phyloP scores from a whole-genome alignment of 495 filamentous ascomycete genomes.

The Trypethelium eluteriae region DNA sequence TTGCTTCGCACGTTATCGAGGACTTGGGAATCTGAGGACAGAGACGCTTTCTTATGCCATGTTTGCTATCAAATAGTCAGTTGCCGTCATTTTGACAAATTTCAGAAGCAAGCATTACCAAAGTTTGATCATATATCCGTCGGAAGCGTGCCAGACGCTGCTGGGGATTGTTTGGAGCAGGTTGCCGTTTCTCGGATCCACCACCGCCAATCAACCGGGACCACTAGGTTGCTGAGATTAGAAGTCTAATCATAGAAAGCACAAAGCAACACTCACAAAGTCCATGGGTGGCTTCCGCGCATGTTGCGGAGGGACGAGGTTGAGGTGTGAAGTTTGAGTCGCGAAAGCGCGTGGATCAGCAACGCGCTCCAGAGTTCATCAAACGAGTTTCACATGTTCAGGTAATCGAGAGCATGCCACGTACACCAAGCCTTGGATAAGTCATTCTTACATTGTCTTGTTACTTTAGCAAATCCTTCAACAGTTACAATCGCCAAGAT shows the following conservation, averaged over 20 bases:
- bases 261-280: constrained; percentile 17
- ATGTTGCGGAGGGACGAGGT: constrained; percentile 3
- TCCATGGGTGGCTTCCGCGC: constrained; percentile 16
- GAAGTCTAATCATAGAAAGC: not conserved
- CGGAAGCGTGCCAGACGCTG: constrained; percentile 86
- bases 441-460: too few relatives aligned
- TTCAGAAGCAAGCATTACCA: constrained; percentile 47
- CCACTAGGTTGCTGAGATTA: constrained; percentile 49
- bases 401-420: too few relatives aligned
- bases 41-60: constrained; percentile 61
- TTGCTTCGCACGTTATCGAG: constrained; percentile 45
- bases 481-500: not conserved
- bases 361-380: not conserved
- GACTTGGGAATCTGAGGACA: constrained; percentile 44
- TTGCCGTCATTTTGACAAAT: constrained; percentile 7
- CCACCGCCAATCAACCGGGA: constrained; percentile 82
- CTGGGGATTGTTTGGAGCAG: constrained; percentile 65
- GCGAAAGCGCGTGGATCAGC: not conserved
- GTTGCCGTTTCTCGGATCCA: constrained; percentile 51
- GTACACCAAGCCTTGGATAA: too few relatives aligned
- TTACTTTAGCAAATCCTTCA: not conserved
- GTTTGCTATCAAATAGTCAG: constrained; percentile 50
- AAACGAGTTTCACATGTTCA: not conserved
- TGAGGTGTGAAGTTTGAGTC: not conserved
- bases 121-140: constrained; percentile 72